phyloP scores from a whole-genome alignment of 169 alveolate species.

The Eimeria tenella region DNA sequence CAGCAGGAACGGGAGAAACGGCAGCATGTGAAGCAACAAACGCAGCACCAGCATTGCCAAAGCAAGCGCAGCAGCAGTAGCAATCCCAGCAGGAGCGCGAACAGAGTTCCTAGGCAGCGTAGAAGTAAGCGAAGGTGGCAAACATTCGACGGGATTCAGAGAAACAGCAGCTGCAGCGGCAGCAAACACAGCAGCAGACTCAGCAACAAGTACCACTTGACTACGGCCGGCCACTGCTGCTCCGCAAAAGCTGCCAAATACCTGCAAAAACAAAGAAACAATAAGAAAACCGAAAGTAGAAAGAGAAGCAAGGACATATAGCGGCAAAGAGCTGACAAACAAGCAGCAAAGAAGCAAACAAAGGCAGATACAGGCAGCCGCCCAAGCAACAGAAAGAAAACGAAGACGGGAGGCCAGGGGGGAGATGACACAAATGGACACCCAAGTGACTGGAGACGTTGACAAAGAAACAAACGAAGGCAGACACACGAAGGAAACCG shows the following conservation, averaged over 20 bases:
- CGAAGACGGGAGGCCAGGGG: not conserved
- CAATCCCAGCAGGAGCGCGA: not conserved
- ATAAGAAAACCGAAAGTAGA: not conserved
- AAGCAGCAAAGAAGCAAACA: not conserved
- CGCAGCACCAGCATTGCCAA: not conserved
- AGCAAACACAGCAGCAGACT: not conserved
- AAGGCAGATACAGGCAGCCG: not conserved
- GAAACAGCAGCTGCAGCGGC: constrained; percentile 2
- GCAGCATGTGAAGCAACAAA: not conserved
- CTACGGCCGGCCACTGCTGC: constrained; percentile 73
- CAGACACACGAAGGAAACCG: not conserved
- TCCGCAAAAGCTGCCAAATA: constrained; percentile 55
- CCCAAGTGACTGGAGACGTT: no score
- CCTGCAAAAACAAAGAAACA: constrained; percentile 3
- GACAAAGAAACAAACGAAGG: no score
- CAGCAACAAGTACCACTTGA: constrained; percentile 57
- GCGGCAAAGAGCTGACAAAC: not conserved
- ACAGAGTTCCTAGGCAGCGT: not conserved
- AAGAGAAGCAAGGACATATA: not conserved
- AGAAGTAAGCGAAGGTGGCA: not conserved
- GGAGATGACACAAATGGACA: not conserved
- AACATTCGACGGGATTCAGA: not conserved
- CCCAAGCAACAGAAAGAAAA: no score
- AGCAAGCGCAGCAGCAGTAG: not conserved
- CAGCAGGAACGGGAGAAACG: not conserved